Conservation (phyloP, 148 eudicot species). For the Camellia lanceoleosa region DNA sequence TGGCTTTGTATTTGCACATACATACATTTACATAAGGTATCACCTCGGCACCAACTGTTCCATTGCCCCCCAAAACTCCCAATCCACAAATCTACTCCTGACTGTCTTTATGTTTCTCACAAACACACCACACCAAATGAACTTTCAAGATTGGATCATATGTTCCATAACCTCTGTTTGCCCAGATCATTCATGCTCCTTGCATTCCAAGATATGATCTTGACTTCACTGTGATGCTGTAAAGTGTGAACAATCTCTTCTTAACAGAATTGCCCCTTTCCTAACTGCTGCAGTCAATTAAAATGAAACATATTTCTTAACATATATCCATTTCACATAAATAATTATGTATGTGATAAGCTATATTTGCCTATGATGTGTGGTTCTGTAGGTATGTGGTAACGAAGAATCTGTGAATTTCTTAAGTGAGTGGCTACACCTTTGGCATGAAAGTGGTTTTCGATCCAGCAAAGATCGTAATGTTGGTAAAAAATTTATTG, state of each 20-base stretch:
- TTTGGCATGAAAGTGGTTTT: slow-evolving; percentile 67
- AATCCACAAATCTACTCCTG: background rate
- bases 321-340: background rate
- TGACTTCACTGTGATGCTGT: background rate
- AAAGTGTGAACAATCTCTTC: background rate
- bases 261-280: background rate
- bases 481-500: slow-evolving; percentile 23
- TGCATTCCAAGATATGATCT: background rate
- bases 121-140: background rate
- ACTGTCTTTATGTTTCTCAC: background rate
- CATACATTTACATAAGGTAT: background rate
- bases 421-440: slow-evolving; percentile 77
- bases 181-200: background rate
- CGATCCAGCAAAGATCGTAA: slow-evolving; percentile 34
- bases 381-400: slow-evolving; percentile 77
- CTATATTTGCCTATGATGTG: background rate
- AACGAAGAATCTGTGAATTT: slow-evolving; percentile 66
- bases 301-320: background rate
- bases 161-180: background rate
- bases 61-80: background rate
- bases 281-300: background rate
- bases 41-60: too few species aligned
- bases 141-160: background rate
- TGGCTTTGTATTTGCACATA: background rate
- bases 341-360: background rate